Percentiles rank a stretch among this genome's conserved stretches.
These are phyloP conservation scores for Penicillium fimorum DNA, from an alignment of 495 filamentous ascomycete genomes.

Conservation along the genomic window DNA sequence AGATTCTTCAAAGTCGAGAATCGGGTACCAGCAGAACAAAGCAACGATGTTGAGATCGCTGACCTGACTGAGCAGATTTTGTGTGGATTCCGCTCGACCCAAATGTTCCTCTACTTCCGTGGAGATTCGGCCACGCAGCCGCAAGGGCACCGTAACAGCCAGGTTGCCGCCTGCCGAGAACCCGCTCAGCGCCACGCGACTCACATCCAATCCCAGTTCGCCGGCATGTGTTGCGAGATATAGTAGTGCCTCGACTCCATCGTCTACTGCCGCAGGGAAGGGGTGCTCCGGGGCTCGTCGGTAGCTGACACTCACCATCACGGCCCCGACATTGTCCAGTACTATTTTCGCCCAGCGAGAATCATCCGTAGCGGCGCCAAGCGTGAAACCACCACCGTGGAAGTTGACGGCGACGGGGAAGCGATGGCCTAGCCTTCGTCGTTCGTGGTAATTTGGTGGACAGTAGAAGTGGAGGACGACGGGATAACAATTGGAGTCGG, in stretches of 20 bases:
- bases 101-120: constrained; percentile 30
- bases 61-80: constrained; percentile 34
- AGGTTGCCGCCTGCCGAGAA: constrained; percentile 91
- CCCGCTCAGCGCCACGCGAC: constrained; percentile 69
- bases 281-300: constrained; percentile 74
- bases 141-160: constrained; percentile 73
- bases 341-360: constrained; percentile 62
- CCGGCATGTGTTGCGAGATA: constrained; percentile 60
- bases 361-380: constrained; percentile 70
- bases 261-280: constrained; percentile 74
- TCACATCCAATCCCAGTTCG: constrained; percentile 56
- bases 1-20: constrained; percentile 75
- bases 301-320: constrained; percentile 71
- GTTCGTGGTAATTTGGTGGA: constrained; percentile 56
- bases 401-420: constrained; percentile 69
- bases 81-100: constrained; percentile 39
- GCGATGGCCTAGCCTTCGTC: constrained; percentile 38
- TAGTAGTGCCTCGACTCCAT: constrained; percentile 67
- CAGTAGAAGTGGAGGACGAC: constrained; percentile 81
- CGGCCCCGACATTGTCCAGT: constrained; percentile 56
- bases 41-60: constrained; percentile 48
- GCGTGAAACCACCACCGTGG: constrained; percentile 75
- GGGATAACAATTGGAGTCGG: constrained; percentile 51
- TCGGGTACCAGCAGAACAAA: constrained; percentile 79
- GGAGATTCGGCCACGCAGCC: constrained; percentile 46